These are phyloP conservation scores for Roridomyces roridus DNA, from an alignment of 768 basidiomycete genomes.

Conservation along the genomic window DNA sequence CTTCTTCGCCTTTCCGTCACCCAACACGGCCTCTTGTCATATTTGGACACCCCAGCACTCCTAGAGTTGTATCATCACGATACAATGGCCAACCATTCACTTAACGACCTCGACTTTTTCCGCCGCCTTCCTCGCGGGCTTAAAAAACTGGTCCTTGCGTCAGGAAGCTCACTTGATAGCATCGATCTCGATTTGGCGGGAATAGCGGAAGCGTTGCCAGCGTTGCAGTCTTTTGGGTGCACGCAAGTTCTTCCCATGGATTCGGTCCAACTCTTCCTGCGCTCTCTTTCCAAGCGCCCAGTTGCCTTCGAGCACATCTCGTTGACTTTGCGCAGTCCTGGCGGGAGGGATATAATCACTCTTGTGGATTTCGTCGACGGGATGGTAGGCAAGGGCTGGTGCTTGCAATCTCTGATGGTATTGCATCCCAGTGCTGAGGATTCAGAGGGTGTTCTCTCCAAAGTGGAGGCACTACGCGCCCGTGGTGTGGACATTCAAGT, in stretches of 20 bases:
- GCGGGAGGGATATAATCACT: no score
- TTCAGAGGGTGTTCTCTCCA: no score
- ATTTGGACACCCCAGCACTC: slow-evolving; percentile 6
- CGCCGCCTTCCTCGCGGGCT: not conserved
- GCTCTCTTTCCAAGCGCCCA: not conserved
- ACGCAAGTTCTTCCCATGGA: not conserved
- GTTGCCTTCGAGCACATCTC: not conserved
- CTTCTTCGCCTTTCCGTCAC: slow-evolving; percentile 7
- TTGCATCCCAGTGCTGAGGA: no score
- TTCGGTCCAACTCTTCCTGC: not conserved
- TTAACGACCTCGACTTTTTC: not conserved
- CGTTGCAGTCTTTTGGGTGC: not conserved
- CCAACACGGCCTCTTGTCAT: not conserved
- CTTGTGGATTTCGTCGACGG: no score
- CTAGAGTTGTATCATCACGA: not conserved
- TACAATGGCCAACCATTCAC: no score
- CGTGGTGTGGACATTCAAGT: no score
- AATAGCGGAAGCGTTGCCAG: not conserved
- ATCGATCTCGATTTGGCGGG: no score
- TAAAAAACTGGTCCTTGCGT: not conserved
- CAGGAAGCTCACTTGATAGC: no score
- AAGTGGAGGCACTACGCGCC: no score
- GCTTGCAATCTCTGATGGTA: no score
- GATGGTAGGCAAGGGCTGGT: no score
- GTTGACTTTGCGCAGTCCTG: no score